Conservation (phyloP, 2,329 filamentous ascomycete species). For the Penicillium olsonii region DNA sequence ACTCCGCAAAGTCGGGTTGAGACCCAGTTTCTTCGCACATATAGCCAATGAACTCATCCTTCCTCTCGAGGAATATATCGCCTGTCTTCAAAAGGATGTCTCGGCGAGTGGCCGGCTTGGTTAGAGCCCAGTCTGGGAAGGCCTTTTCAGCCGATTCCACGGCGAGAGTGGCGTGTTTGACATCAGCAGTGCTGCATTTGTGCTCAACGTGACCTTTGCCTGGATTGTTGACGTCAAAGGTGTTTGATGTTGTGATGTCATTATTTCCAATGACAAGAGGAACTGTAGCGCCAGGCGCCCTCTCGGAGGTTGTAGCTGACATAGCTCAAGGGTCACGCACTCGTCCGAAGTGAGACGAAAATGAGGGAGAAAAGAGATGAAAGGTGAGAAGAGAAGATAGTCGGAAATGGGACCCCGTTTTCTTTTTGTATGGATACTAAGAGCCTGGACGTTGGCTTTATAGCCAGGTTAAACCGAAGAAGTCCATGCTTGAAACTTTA, state of each 20-base stretch:
- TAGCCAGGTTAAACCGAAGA: neutral
- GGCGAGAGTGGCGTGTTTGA: constrained; percentile 56
- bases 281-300: constrained; percentile 16
- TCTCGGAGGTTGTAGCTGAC: neutral
- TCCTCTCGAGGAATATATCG: constrained; percentile 50
- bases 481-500: neutral
- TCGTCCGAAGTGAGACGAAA: neutral
- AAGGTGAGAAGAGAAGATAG: neutral
- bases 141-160: constrained; percentile 64
- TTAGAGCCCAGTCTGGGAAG: constrained; percentile 67
- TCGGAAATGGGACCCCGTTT: neutral
- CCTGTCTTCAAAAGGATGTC: constrained; percentile 58
- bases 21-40: constrained; percentile 61
- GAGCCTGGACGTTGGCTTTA: neutral
- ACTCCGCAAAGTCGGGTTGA: constrained; percentile 30
- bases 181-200: constrained; percentile 57
- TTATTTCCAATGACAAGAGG: constrained; percentile 46
- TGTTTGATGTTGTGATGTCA: constrained; percentile 34
- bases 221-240: constrained; percentile 57
- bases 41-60: constrained; percentile 61
- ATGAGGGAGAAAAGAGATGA: neutral
- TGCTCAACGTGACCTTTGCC: constrained; percentile 53
- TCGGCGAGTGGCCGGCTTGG: constrained; percentile 61
- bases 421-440: neutral
- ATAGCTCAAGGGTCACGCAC: neutral